Base-by-base conservation (phyloP, 2,329 filamentous ascomycete species). In the Fusarium graminum region DNA sequence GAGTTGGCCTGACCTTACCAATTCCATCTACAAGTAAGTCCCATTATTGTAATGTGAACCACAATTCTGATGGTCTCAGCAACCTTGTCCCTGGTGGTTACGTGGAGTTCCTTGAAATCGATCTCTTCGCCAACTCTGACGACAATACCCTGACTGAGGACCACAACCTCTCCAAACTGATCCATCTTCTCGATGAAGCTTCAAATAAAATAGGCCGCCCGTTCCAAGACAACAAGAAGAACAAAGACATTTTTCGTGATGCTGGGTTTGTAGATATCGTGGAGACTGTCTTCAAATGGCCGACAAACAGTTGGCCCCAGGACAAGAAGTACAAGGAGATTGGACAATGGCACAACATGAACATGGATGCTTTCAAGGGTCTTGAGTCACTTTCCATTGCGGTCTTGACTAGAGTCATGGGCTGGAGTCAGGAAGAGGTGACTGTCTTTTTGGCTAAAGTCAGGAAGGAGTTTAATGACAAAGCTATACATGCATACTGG, bases 401-500 rank as follows among this genome's bases (percentile, higher is more conserved):
- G 6, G 56, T 47, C 7, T 42, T 65, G 10, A 65, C 67, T 0
- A 44, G 64, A 12, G 60, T 53, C 0, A 52, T 65, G 6, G 53
- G 56, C 0, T 70, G 67, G 67, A 57, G 36, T 3, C 32, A 54
- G 14, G 56, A 67, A 1, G 56, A 67, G 19, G 59, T 65, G 3
- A 29, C 41, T 6, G 19, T 38, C 2, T 62, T 71, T n/a, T 17
- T 70, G 1, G 54, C 50, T 0, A 44, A 44, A 8, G 68, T 70
- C 4, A 61, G 53, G 16, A 65, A 55, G 34, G 68, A 71, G 1
- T 12, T 70, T 6, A 57, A 50, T 12, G 56, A 59, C 11, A 69
- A 45, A 19, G 14, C 30, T 0, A 65, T 71, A 3, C 68, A 71
- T 43, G 63, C 68, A 16, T 70, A 70, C n/a, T 71, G 64, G 64